Base-by-base conservation (phyloP, 2,329 filamentous ascomycete genomes). In the Ceratocystis smalleyi region DNA sequence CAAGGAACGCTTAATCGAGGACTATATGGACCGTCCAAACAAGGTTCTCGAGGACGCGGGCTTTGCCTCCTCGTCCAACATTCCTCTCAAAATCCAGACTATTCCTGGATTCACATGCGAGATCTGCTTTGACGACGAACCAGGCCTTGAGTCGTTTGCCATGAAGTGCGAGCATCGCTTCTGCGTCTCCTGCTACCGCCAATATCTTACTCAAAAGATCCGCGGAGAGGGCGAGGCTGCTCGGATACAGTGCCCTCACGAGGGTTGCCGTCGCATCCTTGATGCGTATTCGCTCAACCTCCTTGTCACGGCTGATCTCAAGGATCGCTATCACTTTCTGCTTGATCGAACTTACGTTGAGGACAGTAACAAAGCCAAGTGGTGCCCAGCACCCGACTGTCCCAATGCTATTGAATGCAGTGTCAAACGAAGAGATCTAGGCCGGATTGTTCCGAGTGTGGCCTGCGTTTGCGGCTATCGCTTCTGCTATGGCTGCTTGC, bases 351-450 rank as follows among this genome's bases (percentile, higher is more conserved):
- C 91, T 5, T 99, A 96, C 71, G 94, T 99, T 67, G 94, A 99
- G 74, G 92, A 99, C 74, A 96, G 91, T 75, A 91, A 96, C 65
- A 87, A 87, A 64, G 83, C 97, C 67, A 96, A 95, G 74, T 99
- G 94, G 94, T 99, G 94, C 73, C 94, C 94, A 0, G 92, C 92
- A 0, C 94, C 94, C n/a, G 92, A 99, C 73, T 99, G 94, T 75
- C 83, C 88, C 70, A 97, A 94, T 71, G 94, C 92, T 12, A 78
- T 99, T 59, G 89, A 97, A 71, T 99, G 94, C 70, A 78, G 78
- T 0, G 82, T 97, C 66, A 96, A 95, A 77, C 87, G 88, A 76
- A 91, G 90, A 72, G 91, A 96, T 65, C 79, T 99, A 22, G 82
- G 84, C 69, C 86, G 82, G 69, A 82, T 96, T 30, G 94, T 99